These are phyloP conservation scores for Lentinula detonsa DNA, from an alignment of 768 basidiomycete species.

Conservation along the genomic window DNA sequence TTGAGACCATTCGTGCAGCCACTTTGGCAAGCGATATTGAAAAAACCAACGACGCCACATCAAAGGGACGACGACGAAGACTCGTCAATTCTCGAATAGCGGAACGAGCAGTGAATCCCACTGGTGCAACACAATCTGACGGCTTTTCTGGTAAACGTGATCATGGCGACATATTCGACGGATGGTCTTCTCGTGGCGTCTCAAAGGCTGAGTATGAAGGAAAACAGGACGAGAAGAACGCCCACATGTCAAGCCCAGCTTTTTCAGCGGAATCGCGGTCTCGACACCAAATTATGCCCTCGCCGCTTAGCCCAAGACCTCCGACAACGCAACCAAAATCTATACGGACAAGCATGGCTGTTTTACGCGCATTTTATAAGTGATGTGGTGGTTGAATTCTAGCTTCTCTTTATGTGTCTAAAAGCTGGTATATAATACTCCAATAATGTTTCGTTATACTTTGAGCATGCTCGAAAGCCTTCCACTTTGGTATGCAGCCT, in stretches of 20 bases:
- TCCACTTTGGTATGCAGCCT: constrained; percentile 7
- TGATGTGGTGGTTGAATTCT: neutral
- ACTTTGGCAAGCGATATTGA: constrained; percentile 6
- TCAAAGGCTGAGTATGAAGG: neutral
- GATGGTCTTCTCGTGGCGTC: neutral
- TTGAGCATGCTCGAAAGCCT: constrained; percentile 2
- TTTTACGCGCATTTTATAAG: neutral
- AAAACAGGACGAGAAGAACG: neutral
- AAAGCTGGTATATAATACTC: neutral
- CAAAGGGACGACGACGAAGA: neutral
- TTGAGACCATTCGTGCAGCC: constrained; percentile 27
- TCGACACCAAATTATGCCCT: neutral
- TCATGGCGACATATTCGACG: neutral
- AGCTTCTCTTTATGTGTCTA: neutral
- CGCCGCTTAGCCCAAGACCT: neutral
- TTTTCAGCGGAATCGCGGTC: neutral
- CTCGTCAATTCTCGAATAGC: neutral
- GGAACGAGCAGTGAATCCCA: neutral
- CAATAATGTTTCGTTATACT: neutral
- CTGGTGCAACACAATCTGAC: neutral
- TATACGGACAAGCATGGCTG: neutral
- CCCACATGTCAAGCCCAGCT: neutral
- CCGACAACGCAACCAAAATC: neutral
- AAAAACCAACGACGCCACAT: neutral
- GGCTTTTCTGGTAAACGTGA: neutral